phyloP scores from a whole-genome alignment of 202 grass and related monocot genomes.

The Carex arenaria region DNA sequence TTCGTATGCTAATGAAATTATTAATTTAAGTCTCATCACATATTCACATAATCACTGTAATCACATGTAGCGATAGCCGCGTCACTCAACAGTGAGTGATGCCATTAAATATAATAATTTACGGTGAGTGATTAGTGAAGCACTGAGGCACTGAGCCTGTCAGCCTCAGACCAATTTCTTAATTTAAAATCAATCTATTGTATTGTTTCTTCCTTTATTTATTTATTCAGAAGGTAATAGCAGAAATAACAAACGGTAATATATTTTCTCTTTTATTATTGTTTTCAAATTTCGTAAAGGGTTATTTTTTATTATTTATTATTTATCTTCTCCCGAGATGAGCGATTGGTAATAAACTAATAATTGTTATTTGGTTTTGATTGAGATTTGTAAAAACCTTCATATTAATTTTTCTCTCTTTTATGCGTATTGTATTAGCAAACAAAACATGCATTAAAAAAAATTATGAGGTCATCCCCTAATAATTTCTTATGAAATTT shows the following conservation, averaged over 20 bases:
- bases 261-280: not conserved
- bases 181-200: not conserved
- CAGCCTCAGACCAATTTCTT: not conserved
- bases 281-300: too few species aligned
- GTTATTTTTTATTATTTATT: too few species aligned
- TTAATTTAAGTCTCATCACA: not conserved
- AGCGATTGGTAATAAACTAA: too few species aligned
- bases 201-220: not conserved
- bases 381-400: too few species aligned
- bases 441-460: too few species aligned
- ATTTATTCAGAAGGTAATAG: not conserved
- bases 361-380: too few species aligned
- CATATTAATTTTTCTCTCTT: too few species aligned
- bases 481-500: too few species aligned
- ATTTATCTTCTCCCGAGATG: too few species aligned
- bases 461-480: too few species aligned
- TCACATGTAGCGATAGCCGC: not conserved
- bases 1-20: not conserved
- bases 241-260: not conserved
- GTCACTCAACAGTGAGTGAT: conserved; percentile 1
- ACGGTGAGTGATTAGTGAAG: not conserved
- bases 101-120: not conserved
- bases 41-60: not conserved
- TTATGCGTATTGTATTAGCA: too few species aligned
- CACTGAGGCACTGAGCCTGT: not conserved